Evolutionary conservation across 164 flowering plant genomes (phyloP).

Genomic region (Houttuynia cordata): DNA sequence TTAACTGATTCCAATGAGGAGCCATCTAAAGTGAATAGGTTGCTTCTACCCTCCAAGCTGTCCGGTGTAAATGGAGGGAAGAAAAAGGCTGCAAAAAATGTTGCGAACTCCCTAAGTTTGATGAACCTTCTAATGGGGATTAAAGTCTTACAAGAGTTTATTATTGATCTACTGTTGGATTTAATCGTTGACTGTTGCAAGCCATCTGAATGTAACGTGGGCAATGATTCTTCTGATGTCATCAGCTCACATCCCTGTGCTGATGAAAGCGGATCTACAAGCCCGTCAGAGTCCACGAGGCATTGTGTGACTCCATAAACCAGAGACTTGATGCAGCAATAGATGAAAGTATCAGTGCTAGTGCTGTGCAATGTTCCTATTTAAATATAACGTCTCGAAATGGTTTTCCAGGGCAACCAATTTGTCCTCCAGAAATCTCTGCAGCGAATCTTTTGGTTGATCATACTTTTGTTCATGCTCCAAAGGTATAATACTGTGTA

Average conservation of each 20-base stretch:
- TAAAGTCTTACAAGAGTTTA: no score
- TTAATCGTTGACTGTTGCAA: no score
- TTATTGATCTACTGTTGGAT: no score
- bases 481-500: slow-evolving; percentile 42
- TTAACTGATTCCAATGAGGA: no score
- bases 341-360: slow-evolving; percentile 22
- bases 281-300: no score
- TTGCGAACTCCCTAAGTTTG: slow-evolving; percentile 82
- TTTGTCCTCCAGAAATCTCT: slow-evolving; percentile 63
- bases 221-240: slow-evolving; percentile 41
- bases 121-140: no score
- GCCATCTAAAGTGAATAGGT: no score
- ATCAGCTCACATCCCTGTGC: slow-evolving; percentile 34
- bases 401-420: slow-evolving; percentile 44
- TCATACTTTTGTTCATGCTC: slow-evolving; percentile 38
- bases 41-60: no score
- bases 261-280: slow-evolving; percentile 40
- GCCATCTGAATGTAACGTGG: no score
- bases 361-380: slow-evolving; percentile 80
- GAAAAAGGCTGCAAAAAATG: slow-evolving; percentile 38
- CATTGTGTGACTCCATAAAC: slow-evolving; percentile 49
- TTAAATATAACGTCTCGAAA: slow-evolving; percentile 25
- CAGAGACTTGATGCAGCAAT: slow-evolving; percentile 23
- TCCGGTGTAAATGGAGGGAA: no score
- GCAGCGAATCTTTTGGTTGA: slow-evolving; percentile 41